Percentiles rank a stretch among this genome's conserved stretches.
Evolutionary conservation across 2,329 filamentous ascomycete species (phyloP).

Genomic region (Penicillium hesseltinei): DNA sequence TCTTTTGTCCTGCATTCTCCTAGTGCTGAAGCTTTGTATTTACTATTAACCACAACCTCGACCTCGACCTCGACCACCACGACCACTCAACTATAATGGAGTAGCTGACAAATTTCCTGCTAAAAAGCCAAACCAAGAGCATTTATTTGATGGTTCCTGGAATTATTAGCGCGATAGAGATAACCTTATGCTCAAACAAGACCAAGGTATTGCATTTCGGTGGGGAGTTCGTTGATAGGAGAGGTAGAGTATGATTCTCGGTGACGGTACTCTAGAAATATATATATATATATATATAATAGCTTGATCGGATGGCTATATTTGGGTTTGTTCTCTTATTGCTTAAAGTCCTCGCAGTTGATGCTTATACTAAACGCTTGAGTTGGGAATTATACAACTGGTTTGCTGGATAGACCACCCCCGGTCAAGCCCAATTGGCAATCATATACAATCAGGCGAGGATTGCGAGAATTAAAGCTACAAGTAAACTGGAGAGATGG

Average conservation of each 20-base stretch:
- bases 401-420: not conserved
- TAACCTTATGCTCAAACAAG: no score
- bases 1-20: no score
- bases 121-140: no score
- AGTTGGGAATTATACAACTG: not conserved
- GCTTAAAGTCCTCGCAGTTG: not conserved
- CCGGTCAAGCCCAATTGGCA: not conserved
- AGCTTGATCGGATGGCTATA: not conserved
- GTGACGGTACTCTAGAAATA: not conserved
- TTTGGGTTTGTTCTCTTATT: not conserved
- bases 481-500: not conserved
- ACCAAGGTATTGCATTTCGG: slow-evolving; percentile 16
- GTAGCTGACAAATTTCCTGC: no score
- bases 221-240: slow-evolving; percentile 31
- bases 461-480: not conserved
- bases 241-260: slow-evolving; percentile 1
- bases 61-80: no score
- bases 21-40: no score
- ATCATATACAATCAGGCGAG: not conserved
- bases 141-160: no score
- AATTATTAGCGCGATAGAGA: no score
- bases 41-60: no score
- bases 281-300: not conserved
- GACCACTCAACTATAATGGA: no score
- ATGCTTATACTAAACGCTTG: not conserved